phyloP scores from a whole-genome alignment of 1,284 basidiomycete species.

The Tremellales sp. region DNA sequence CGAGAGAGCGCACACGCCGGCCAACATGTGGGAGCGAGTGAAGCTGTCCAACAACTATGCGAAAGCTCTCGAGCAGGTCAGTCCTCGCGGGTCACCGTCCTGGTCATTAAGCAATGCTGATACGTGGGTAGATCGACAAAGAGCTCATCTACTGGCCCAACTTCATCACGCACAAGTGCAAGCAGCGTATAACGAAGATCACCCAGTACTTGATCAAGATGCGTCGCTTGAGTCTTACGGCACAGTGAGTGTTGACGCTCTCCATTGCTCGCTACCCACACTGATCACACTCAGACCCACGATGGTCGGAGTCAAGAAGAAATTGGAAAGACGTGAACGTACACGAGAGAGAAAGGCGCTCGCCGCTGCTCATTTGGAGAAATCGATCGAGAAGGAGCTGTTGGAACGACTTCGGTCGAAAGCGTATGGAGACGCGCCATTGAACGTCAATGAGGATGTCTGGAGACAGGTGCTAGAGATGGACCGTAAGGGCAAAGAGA shows the following conservation, averaged over 20 bases:
- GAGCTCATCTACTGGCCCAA: slow-evolving; percentile 97
- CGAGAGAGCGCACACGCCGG: slow-evolving; percentile 91
- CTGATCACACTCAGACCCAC: slow-evolving; percentile 63
- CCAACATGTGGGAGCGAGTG: slow-evolving; percentile 95
- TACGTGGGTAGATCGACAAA: slow-evolving; percentile 69
- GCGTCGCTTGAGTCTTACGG: slow-evolving; percentile 79
- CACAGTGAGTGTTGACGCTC: slow-evolving; percentile 69
- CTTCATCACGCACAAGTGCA: slow-evolving; percentile 97
- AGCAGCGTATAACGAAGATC: slow-evolving; percentile 97
- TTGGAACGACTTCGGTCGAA: slow-evolving; percentile 92
- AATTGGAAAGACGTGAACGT: slow-evolving; percentile 89
- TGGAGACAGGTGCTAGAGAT: slow-evolving; percentile 87
- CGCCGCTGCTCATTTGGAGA: slow-evolving; percentile 88
- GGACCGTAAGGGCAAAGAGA: slow-evolving; percentile 57
- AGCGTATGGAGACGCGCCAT: slow-evolving; percentile 93
- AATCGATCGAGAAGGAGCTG: slow-evolving; percentile 92
- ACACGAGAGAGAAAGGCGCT: slow-evolving; percentile 93
- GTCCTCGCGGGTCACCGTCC: slow-evolving; percentile 10
- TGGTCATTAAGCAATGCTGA: neutral
- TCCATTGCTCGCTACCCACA: slow-evolving; percentile 1
- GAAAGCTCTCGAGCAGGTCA: slow-evolving; percentile 87
- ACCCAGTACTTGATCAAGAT: slow-evolving; percentile 99
- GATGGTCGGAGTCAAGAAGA: slow-evolving; percentile 93
- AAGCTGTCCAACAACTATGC: slow-evolving; percentile 91
- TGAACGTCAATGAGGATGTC: slow-evolving; percentile 97